Evolutionary conservation across 2,329 filamentous ascomycete species (phyloP), one percentile per base, ranked within the genome.

Genomic region (Hypoxylon sp.): DNA sequence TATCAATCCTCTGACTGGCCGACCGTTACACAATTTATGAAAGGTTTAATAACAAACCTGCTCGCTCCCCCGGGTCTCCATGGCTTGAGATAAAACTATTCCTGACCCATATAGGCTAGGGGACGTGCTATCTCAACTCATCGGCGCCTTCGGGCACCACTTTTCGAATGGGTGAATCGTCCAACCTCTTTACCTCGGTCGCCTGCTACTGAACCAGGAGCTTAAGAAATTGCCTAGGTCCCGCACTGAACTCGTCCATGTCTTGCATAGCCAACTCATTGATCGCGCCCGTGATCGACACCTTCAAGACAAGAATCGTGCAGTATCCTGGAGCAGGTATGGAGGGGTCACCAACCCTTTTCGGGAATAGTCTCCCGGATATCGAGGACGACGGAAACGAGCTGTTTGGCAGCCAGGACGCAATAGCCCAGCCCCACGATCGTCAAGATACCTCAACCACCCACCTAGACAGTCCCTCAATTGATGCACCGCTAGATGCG

Each of bases 291-390:
- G 49, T 43, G 34, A 55, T 58, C 59, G 30, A 60, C 20, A 32
- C 24, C 19, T 19, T 49, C n/a, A 34, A n/a, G 37, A 26, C 44
- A 51, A 46, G 13, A 22, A 20, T 39, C n/a, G 17, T 56, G 41
- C 44, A 39, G 47, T 61, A 6, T 43, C 28, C 26, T 28, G 26
- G 50, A 48, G 49, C 46, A 56, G 50, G 24, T 43, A 75, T 75
- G 73, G 72, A 72, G 24, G 68, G 46, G 17, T 53, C 68, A 51
- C 57, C 69, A 44, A 59, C 62, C 1, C 70, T 70, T 60, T 69
- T 71, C 51, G 57, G 50, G 37, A 70, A 67, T 49, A 61, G 56
- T 50, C 50, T 72, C 46, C 67, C 65, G 15, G 67, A 70, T 53
- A 70, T 68, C 19, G 67, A 67, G 19, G 65, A 64, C 17, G 64